Evolutionary conservation across 345 rosid species (phyloP).

Genomic region (Linum tenue): DNA sequence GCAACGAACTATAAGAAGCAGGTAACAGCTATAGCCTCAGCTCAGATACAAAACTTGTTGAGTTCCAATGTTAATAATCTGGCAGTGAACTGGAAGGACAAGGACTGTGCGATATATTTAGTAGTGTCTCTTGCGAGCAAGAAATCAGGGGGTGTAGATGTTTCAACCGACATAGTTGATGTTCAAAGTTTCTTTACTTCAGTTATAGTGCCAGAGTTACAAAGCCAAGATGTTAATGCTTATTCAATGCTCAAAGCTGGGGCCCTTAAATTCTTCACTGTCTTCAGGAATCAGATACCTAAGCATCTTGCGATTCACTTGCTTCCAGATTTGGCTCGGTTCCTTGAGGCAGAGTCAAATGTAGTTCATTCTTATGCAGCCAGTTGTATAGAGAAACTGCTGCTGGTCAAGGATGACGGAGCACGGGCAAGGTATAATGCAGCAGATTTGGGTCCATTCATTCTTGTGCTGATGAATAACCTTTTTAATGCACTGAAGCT

Average conservation of each 20-base stretch:
- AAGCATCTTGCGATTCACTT: conserved; percentile 56
- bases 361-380: conserved; percentile 99
- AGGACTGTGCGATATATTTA: conserved; percentile 90
- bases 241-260: conserved; percentile 96
- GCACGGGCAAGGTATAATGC: conserved; percentile 56
- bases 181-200: conserved; percentile 67
- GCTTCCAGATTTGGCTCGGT: conserved; percentile 65
- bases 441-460: conserved; percentile 53
- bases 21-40: conserved; percentile 58
- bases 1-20: conserved; percentile 68
- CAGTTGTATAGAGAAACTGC: conserved; percentile 82
- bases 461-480: conserved; percentile 50
- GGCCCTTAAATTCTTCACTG: conserved; percentile 73
- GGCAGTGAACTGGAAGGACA: conserved; percentile 80
- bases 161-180: conserved; percentile 79
- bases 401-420: conserved; percentile 91
- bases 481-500: conserved; percentile 70
- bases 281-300: conserved; percentile 67
- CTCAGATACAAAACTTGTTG: conserved; percentile 69
- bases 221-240: conserved; percentile 59
- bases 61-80: conserved; percentile 57
- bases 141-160: conserved; percentile 74
- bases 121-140: conserved; percentile 84
- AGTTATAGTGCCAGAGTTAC: conserved; percentile 79
- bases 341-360: conserved; percentile 67